Base-by-base conservation (phyloP, 1,284 basidiomycete species). In the Pseudomicrostroma phylloplanum region DNA sequence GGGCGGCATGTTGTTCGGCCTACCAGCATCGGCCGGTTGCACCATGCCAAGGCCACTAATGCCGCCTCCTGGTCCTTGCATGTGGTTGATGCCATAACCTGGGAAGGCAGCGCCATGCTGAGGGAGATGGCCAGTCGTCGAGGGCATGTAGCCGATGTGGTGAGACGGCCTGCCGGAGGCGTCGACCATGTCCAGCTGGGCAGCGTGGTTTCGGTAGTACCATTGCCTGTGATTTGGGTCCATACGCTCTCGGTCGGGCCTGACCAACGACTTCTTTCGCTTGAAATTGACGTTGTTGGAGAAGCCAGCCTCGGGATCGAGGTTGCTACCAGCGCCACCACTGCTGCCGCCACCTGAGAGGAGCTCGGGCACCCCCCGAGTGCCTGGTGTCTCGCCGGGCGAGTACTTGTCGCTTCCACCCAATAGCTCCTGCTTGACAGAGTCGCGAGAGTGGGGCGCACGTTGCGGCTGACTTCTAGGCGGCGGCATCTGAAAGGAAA, bases 211-310 rank as follows among this genome's bases (percentile, higher is more conserved):
- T 59, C 92, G 87, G 81, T 98, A 98, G 82, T 97, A 89, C 87
- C 89, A 98, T 71, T 94, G 88, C 51, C 92, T 86, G 83, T 97
- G 92, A 56, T 87, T 87, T 9, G 93, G 92, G 77, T 96, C 93
- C 74, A 97, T 91, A 83, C 94, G 90, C 83, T 96, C 94, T 66
- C 94, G 84, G 80, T 98, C 94, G 8, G 96, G 94, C 61, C 86
- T 84, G 60, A 97, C 91, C 55, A 98, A 85, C 76, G 89, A 91
- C 85, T 93, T 94, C 84, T 96, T 97, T 77, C 93, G 82, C 62
- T 83, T 81, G 54, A 89, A 73, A 42, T 71, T 68, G 54, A 64
- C 58, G 53, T 70, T 70, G 6, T 64, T 69, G 17, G 69, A 66
- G 56, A 71, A 69, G 63, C 74, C 75, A 1, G 65, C 49, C 57